Evolutionary conservation across 139 green algal species (phyloP), one percentile per base, ranked within the genome.

Genomic region (Chlorella sp.): DNA sequence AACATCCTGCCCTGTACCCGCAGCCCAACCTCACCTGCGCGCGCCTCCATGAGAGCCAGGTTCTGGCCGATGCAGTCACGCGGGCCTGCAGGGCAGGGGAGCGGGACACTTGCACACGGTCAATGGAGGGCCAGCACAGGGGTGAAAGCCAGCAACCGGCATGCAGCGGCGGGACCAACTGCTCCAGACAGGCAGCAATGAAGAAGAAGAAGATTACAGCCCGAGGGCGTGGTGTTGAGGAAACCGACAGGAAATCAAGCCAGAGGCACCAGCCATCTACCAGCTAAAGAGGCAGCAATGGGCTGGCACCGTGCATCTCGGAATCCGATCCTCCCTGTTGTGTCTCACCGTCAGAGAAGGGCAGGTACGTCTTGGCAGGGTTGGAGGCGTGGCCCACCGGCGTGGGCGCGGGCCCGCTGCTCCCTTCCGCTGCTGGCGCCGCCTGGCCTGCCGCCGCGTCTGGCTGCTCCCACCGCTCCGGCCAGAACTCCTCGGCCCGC

Each of bases 1-100:
- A 11, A 40, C 4, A 40, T 5, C 16, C 68, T 12, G 18, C 68
- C 68, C 68, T 12, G 16, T 16, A 24, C 39, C 77, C n/a, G n/a
- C n/a, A n/a, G n/a, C n/a, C n/a, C n/a, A n/a, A n/a, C n/a, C n/a
- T n/a, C 77, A 60, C 39, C 39, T 84, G 78, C 22, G 1, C 78
- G 28, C 21, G 28, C 64, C 68, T 78, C 64, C 83, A 87, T 78
- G 36, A 87, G 26, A 1, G 83, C 83, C 36, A 87, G 68, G 64
- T 87, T 87, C 61, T 87, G 83, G 2, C 83, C 83, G 11, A 87
- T 78, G 83, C 83, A 87, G 83, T 87, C 61, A 26, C 83, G 83
- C 2, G 83, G 83, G 32, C 83, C 82, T 87, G 60, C 57, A 87
- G 22, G 3, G 75, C 3, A 11, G 75, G n/a, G n/a, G 12, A 5